Conservation (phyloP, 768 basidiomycete species). For the Auriculariales sp. region DNA sequence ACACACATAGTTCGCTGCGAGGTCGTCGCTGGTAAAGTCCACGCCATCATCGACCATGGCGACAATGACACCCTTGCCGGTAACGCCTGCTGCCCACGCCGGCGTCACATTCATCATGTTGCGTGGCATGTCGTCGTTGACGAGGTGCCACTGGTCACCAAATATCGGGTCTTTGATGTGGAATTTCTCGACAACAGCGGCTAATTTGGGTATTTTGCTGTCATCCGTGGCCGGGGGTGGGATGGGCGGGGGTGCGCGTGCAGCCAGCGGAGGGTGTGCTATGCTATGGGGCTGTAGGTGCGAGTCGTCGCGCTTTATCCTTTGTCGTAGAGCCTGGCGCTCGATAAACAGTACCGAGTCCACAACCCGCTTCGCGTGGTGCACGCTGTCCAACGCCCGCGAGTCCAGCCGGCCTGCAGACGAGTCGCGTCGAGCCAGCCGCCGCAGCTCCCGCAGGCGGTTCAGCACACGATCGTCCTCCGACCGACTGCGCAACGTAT, state of each 20-base stretch:
- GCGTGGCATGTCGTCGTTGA: constrained; percentile 72
- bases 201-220: neutral
- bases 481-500: neutral
- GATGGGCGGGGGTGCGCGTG: constrained; percentile 3
- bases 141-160: constrained; percentile 81
- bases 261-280: neutral
- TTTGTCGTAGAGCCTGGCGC: neutral
- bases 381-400: neutral
- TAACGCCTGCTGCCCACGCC: constrained; percentile 77
- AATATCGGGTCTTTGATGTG: constrained; percentile 75
- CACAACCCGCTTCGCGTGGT: neutral
- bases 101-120: constrained; percentile 87
- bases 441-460: neutral
- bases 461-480: neutral
- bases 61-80: constrained; percentile 72
- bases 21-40: constrained; percentile 77
- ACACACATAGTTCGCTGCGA: constrained; percentile 85
- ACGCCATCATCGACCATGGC: constrained; percentile 92
- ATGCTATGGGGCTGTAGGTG: neutral
- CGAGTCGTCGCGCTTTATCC: neutral
- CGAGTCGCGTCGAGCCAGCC: neutral
- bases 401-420: neutral
- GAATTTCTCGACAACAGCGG: constrained; percentile 37
- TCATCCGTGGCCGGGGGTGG: neutral
- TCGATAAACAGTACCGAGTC: neutral